These are phyloP conservation scores for Waitea zeae DNA, from an alignment of 1,284 basidiomycete genomes.

Conservation along the genomic window DNA sequence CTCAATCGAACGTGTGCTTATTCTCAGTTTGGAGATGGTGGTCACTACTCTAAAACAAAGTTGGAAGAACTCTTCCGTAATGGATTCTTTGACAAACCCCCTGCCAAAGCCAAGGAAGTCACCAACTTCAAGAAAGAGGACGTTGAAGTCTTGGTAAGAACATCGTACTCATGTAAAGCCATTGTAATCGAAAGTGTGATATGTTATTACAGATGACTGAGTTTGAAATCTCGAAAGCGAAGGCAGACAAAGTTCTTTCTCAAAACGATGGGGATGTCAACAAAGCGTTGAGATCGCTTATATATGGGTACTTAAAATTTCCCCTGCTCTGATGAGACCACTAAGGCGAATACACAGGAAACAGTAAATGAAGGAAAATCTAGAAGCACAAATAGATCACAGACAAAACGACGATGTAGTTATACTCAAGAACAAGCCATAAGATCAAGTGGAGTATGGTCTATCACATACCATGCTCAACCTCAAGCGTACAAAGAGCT, in stretches of 20 bases:
- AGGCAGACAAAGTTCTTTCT: constrained; percentile 37
- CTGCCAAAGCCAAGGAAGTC: constrained; percentile 22
- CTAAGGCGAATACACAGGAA: too few relatives aligned
- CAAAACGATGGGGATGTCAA: constrained; percentile 20
- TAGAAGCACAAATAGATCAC: too few relatives aligned
- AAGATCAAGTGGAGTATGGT: too few relatives aligned
- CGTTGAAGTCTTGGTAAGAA: constrained; percentile 41
- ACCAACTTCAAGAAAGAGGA: constrained; percentile 34
- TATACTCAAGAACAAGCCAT: too few relatives aligned
- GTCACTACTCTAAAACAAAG: constrained; percentile 45
- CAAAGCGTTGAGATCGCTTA: too few relatives aligned
- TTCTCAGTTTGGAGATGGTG: constrained; percentile 41
- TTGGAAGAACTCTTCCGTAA: constrained; percentile 46
- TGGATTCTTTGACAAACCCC: constrained; percentile 35
- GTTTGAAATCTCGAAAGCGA: constrained; percentile 38
- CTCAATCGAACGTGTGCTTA: constrained; percentile 1
- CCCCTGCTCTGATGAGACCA: too few relatives aligned
- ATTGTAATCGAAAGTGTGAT: neutral
- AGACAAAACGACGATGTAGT: too few relatives aligned
- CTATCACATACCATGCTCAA: too few relatives aligned
- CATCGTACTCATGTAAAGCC: neutral
- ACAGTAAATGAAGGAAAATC: too few relatives aligned
- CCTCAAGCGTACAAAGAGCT: too few relatives aligned
- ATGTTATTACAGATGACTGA: constrained; percentile 29
- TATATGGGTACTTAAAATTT: too few relatives aligned